Base-by-base conservation (phyloP, 192 early-diverging fungal species). In the Jimgerdemannia lactiflua region DNA sequence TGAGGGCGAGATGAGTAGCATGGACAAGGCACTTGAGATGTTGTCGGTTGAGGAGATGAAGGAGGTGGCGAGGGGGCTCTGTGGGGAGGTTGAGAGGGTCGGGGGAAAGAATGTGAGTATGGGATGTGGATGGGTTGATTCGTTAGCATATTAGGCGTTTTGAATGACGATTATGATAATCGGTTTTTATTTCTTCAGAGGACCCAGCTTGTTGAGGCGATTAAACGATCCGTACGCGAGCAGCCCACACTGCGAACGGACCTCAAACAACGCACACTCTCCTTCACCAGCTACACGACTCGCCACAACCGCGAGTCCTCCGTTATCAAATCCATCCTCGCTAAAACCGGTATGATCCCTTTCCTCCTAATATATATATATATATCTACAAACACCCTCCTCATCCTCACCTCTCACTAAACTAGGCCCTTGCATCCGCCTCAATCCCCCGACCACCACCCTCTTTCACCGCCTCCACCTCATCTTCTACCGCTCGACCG, bases 391-490 rank as follows among this genome's bases (percentile, higher is more conserved):
- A 29, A 29, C 29, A 29, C 29, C 29, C 0, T 29, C 29, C 29
- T 29, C 29, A 29, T 29, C 29, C 29, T 29, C 49, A 59, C 14
- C 49, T 14, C 6, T 59, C 49, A 6, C 6, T 59, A 29, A 9
- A 8, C 40, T 77, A 86, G 85, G 83, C 0, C 71, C 80, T n/a
- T 82, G 82, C 70, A 70, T 86, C 10, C 80, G 78, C 70, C 75
- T 86, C 64, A 75, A 78, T 74, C 71, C 74, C 20, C 6, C 71
- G 18, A 9, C 74, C 7, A 74, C 74, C 17, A 76, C 71, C 11
- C 49, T 82, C 3, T 86, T 84, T 70, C 78, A 84, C 41, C 77
- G 83, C n/a, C 67, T 86, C 0, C 82, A 84, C 29, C 73, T 84
- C 6, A 77, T 86, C 6, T 86, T 82, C 67, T 81, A 86, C 64